Evolutionary conservation across 2,329 filamentous ascomycete species (phyloP), one percentile per base, ranked within the genome.

Genomic region (Pleoardoris graminearum): DNA sequence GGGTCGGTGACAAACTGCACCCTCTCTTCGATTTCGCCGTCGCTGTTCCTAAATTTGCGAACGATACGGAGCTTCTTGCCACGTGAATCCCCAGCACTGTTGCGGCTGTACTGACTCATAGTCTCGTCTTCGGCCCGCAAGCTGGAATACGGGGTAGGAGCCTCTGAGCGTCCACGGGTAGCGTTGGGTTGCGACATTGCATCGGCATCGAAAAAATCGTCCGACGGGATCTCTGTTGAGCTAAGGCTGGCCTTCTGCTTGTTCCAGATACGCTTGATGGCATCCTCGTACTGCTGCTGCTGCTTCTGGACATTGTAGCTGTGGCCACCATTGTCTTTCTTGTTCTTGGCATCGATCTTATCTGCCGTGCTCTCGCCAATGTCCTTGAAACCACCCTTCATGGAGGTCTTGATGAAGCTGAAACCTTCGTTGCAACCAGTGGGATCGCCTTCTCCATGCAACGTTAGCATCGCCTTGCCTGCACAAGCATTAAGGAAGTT

Each of bases 251-350:
- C 77, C 72, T 88, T 90, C 72, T 97, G 93, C 60, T 88, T 86
- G 55, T 91, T 87, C 94, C 94, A 99, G 55, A 97, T 97, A 55
- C 90, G 86, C 50, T 87, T 85, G 62, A 99, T 97, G 19, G 91
- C 91, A 48, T 92, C 87, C 62, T 95, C 91, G 71, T 99, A 99
- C 64, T 91, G 89, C 57, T 85, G 87, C 67, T 97, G 91, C 72
- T 99, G 94, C 61, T 90, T 87, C 68, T 93, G 94, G 55, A 99
- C 94, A 59, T 99, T 99, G 78, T 99, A 99, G 62, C 90, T 92
- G 75, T 99, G 94, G 0, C 94, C 94, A 50, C 91, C 91, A 59
- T 82, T 78, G 51, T 86, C 83, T 59, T 85, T 85, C 52, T 80
- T 75, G 57, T 79, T 77, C 65, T 94, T 93, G 14, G 89, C 89